A percentile compares a stretch with the other conserved stretches of the same genome.
Conservation (phyloP, 495 filamentous ascomycete genomes). For the Talaromyces ruber region DNA sequence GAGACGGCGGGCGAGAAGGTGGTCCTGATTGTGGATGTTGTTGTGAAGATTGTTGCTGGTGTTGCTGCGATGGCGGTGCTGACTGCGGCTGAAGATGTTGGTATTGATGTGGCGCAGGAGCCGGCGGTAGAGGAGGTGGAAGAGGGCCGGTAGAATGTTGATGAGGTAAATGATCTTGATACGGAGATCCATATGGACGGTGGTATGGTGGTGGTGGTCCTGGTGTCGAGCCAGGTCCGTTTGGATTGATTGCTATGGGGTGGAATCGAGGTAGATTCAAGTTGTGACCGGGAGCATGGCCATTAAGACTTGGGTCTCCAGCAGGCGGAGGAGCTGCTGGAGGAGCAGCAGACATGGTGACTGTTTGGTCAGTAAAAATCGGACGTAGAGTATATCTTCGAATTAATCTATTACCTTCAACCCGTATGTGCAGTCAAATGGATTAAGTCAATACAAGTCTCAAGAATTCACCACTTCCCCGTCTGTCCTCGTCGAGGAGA, state of each 20-base stretch:
- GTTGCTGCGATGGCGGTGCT: constrained; percentile 22
- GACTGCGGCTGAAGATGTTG: background rate
- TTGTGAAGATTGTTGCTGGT: constrained; percentile 16
- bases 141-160: constrained; percentile 1
- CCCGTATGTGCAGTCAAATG: background rate
- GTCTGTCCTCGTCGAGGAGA: background rate
- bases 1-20: constrained; percentile 13
- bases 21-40: constrained; percentile 7
- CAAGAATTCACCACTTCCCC: background rate
- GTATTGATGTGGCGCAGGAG: background rate
- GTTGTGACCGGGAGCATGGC: constrained; percentile 20
- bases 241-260: constrained; percentile 41
- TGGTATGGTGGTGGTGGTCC: constrained; percentile 28
- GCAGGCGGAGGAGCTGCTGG: constrained; percentile 27
- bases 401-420: background rate
- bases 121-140: background rate
- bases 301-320: constrained; percentile 29
- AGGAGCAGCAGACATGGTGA: constrained; percentile 30
- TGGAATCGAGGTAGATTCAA: constrained; percentile 34
- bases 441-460: background rate
- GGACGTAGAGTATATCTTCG: background rate
- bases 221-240: constrained; percentile 19
- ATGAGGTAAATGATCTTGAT: background rate
- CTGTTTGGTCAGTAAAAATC: background rate
- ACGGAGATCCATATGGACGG: constrained; percentile 20